Base-by-base conservation (phyloP, 371 early-diverging fungal genomes). In the Dentiscutata heterogama region DNA sequence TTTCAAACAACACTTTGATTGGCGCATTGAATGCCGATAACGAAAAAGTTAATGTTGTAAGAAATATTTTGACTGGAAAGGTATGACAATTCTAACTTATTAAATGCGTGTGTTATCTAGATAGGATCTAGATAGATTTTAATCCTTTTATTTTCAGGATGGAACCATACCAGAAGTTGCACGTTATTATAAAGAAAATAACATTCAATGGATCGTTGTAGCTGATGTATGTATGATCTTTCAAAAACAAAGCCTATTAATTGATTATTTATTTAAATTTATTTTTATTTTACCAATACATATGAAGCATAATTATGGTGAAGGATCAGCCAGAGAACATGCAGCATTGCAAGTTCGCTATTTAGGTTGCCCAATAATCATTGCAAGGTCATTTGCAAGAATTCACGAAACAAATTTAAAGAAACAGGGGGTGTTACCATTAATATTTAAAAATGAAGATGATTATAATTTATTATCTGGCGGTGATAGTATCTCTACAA, bases 381-480 rank as follows among this genome's bases (percentile, higher is more conserved):
- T 99, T 82, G 94, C 95, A 31, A 92, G 94, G 77, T 95, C 95
- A 46, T 99, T 99, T 90, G 99, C 99, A 35, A 96, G 99, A 86
- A 99, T 99, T 89, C 99, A 99, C 87, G 97, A 99, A 88, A 99
- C 99, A 83, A 99, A 99, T 89, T 87, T 99, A 84, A 98, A 99
- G 93, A 99, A 98, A 90, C 99, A 99, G 88, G 99, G 99, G 82
- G 95, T 99, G 42, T 89, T 98, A 71, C 98, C 99, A 31, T 88
- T 98, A 71, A 95, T 96, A 2, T 97, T 98, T 86, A 94, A 91
- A 58, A 88, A 97, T 84, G 92, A 91, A 60, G 89, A 86, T 13
- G 95, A 97, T 86, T 98, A 96, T 88, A 91, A 96, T 65, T 89
- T 88, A 84, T 89, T 97, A 83, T 87, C 90, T 61, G 94, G 94